phyloP scores from a whole-genome alignment of 768 basidiomycete genomes.

The Serendipita sp. region DNA sequence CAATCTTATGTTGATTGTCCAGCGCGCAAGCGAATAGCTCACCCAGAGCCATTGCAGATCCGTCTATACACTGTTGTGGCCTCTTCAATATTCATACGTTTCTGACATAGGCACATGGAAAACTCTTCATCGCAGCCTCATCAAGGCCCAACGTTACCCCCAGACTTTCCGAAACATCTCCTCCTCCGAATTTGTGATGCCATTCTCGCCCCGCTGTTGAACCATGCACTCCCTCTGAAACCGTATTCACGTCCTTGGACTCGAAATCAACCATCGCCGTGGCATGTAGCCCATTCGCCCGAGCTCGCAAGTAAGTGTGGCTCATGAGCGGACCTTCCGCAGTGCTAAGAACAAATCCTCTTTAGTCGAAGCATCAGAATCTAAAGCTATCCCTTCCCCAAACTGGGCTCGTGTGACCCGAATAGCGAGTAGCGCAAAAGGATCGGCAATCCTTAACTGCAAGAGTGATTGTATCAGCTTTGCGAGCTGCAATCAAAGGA shows the following conservation, averaged over 20 bases:
- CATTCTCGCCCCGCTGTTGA: not conserved
- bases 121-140: not conserved
- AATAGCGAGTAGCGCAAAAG: not conserved
- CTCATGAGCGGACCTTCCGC: too few species aligned
- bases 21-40: too few species aligned
- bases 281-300: not conserved
- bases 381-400: not conserved
- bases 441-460: not conserved
- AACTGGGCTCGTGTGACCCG: not conserved
- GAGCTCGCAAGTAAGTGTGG: too few species aligned
- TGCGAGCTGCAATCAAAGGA: not conserved
- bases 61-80: too few species aligned
- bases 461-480: not conserved
- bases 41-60: too few species aligned
- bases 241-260: not conserved
- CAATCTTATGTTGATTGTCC: too few species aligned
- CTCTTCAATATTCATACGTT: too few species aligned
- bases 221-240: not conserved
- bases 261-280: not conserved
- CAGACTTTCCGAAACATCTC: slow-evolving; percentile 1
- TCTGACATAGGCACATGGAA: not conserved
- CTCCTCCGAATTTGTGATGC: not conserved
- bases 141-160: not conserved
- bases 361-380: too few species aligned
- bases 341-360: not conserved